A percentile compares a stretch with the other conserved stretches of the same genome.
Evolutionary conservation across 495 filamentous ascomycete genomes (phyloP).

Genomic region (Penicillium egyptiacum): DNA sequence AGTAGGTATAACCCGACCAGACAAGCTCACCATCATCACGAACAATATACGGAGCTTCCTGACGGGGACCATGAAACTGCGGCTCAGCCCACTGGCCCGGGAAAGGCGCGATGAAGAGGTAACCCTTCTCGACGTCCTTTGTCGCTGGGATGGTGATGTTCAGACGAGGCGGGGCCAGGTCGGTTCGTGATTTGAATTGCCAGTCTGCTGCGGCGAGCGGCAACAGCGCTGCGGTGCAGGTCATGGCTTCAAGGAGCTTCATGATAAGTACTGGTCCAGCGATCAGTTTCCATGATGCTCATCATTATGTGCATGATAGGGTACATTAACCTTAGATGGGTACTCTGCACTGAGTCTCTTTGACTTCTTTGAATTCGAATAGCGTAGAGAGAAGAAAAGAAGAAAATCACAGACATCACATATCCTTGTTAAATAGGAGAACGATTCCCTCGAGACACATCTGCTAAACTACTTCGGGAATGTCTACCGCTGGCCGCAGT

Average conservation of each 20-base stretch:
- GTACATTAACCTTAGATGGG: constrained; percentile 59
- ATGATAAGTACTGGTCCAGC: constrained; percentile 26
- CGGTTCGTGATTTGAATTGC: constrained; percentile 56
- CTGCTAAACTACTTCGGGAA: too few species aligned
- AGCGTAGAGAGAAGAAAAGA: background rate
- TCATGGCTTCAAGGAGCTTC: constrained; percentile 35
- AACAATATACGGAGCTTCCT: constrained; percentile 57
- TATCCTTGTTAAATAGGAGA: too few species aligned
- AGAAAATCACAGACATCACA: background rate
- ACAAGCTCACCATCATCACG: constrained; percentile 54
- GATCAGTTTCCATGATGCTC: constrained; percentile 44
- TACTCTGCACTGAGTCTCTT: constrained; percentile 39
- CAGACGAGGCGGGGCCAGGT: constrained; percentile 54
- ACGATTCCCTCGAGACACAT: too few species aligned
- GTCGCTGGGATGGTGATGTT: constrained; percentile 58
- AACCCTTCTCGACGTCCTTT: constrained; percentile 49
- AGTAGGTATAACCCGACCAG: constrained; percentile 57
- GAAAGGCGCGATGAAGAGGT: constrained; percentile 57
- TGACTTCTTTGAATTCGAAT: background rate
- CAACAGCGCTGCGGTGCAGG: constrained; percentile 26
- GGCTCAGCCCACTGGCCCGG: constrained; percentile 39
- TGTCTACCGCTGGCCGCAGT: too few species aligned
- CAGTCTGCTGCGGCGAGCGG: constrained; percentile 48
- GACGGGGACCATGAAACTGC: constrained; percentile 50
- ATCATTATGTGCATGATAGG: constrained; percentile 39